Conservation (phyloP, 352 stramenopile genomes). For the Pythium pyrilobum region DNA sequence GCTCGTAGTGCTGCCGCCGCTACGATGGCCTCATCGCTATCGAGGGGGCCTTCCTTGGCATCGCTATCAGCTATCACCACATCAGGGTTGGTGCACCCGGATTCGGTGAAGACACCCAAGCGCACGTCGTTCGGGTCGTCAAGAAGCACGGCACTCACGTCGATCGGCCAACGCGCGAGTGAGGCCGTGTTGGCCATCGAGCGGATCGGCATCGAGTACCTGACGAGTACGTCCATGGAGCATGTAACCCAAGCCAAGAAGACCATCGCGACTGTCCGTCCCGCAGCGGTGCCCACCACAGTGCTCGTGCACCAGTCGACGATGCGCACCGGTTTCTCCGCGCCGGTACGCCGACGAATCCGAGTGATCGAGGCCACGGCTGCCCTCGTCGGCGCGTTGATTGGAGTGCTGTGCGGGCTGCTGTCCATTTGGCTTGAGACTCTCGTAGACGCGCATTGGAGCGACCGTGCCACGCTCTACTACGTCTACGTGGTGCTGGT, state of each 20-base stretch:
- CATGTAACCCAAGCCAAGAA: conserved; percentile 20
- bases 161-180: neutral
- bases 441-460: conserved; percentile 5
- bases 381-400: conserved; percentile 19
- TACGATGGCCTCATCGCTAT: no score
- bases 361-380: conserved; percentile 26
- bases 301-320: neutral
- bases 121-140: conserved; percentile 1
- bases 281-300: no score
- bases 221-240: conserved; percentile 35
- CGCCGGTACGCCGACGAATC: conserved; percentile 21
- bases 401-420: conserved; percentile 30
- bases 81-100: no score
- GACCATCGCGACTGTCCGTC: no score
- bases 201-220: conserved; percentile 31
- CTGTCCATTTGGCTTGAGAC: conserved; percentile 34
- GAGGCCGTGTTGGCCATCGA: conserved; percentile 28
- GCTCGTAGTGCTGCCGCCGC: no score
- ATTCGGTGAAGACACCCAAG: no score
- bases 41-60: no score
- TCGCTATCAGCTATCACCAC: no score
- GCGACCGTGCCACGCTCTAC: conserved; percentile 13
- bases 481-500: conserved; percentile 32
- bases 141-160: neutral
- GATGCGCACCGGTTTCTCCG: conserved; percentile 24